Conservation (phyloP, 2,329 filamentous ascomycete genomes). For the Nannizziopsis arthrosporioides region DNA sequence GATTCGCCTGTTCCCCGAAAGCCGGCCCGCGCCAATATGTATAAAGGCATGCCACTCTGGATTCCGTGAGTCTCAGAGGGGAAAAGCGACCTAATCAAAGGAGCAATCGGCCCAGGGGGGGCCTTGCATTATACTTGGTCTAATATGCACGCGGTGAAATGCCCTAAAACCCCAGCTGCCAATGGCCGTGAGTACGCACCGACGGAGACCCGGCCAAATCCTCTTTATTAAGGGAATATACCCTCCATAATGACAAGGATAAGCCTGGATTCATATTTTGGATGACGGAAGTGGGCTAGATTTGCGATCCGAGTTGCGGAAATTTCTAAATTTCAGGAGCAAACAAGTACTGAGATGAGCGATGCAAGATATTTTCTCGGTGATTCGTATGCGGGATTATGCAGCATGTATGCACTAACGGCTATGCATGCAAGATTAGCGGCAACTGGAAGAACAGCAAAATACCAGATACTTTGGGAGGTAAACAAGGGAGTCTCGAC, state of each 20-base stretch:
- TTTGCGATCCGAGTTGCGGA: too few relatives aligned
- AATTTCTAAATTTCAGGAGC: too few relatives aligned
- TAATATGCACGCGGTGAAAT: conserved; percentile 6
- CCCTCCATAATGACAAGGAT: neutral
- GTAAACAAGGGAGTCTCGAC: too few relatives aligned
- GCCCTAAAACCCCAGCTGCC: neutral
- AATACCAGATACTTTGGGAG: too few relatives aligned
- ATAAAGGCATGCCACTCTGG: conserved; percentile 1
- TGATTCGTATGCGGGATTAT: neutral
- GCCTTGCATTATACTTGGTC: neutral
- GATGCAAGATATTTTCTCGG: too few relatives aligned
- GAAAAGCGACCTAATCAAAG: neutral
- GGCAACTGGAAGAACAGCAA: neutral
- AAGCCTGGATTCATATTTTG: neutral
- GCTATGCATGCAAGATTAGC: conserved; percentile 11
- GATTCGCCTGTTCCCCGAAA: neutral
- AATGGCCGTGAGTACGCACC: conserved; percentile 3
- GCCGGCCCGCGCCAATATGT: neutral
- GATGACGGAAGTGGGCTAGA: too few relatives aligned
- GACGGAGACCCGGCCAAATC: neutral
- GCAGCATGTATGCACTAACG: conserved; percentile 4
- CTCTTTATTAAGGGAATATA: neutral
- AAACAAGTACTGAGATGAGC: too few relatives aligned
- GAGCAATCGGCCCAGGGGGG: neutral
- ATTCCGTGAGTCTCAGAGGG: too few relatives aligned